Base-by-base conservation (phyloP, 2,329 filamentous ascomycete genomes). In the Torrubiellomyces zombiae region DNA sequence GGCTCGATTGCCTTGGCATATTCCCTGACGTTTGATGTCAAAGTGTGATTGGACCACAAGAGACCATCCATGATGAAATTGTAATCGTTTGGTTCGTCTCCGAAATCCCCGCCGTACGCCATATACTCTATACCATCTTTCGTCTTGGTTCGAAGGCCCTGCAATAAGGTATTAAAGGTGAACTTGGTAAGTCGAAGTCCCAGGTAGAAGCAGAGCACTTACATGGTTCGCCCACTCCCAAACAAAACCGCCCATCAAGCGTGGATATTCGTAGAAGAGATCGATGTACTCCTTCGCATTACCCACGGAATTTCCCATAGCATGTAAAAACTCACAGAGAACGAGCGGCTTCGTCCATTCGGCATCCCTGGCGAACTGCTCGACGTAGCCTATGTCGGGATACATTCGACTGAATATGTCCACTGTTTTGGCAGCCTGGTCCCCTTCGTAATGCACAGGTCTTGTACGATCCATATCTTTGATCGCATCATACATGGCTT, bases 221-320 rank as follows among this genome's bases (percentile, higher is more conserved):
- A 30, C 35, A 29, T 72, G 67, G 29, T 70, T 73, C 0, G 58
- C 60, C 67, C 68, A 74, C 36, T 74, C 67, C 68, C 68, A 74
- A 3, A 73, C 59, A 18, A 66, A 69, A 0, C 74, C 75, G 5
- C 75, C 74, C 48, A 77, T 73, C 0, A 54, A 38, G 0, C 43
- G 33, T 0, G 43, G 42, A 16, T 54, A 58, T 21, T 60, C 57
- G 37, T 70, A 65, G 43, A 78, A 81, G 0, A 63, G 58, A 6
- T 75, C 63, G 9, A 75, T 51, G 32, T 81, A 80, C 31, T 79
- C 74, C 31, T 69, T 60, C 24, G 79, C 52, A 1, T 62, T 65
- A 1, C 75, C 75, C 0, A 72, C 75, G 0, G 73, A 75, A 29
- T 79, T 80, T 0, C 75, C 76, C 75, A 81, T 80, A 0, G 75